Percentiles rank a stretch among this genome's conserved stretches.
These are phyloP conservation scores for Claviceps sp. DNA, from an alignment of 2,329 filamentous ascomycete species.

Conservation along the genomic window DNA sequence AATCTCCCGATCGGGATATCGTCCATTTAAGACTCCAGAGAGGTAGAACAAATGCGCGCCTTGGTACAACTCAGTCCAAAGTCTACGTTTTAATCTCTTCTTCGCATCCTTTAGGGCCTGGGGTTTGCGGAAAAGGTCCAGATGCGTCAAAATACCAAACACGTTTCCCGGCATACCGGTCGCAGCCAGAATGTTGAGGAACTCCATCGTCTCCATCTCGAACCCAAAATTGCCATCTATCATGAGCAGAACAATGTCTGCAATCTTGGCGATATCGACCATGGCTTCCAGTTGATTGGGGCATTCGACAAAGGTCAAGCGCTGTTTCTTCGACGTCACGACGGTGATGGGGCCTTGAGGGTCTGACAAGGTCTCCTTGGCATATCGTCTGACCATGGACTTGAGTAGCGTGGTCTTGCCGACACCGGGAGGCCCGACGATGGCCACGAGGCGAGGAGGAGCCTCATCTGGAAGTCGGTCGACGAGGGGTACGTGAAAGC, in stretches of 20 bases:
- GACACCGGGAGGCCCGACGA: constrained; percentile 88
- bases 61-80: constrained; percentile 95
- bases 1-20: constrained; percentile 92
- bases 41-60: constrained; percentile 96
- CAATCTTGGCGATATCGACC: constrained; percentile 94
- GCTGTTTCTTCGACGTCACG: constrained; percentile 89
- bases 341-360: constrained; percentile 89
- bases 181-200: constrained; percentile 81
- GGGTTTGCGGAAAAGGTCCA: constrained; percentile 90
- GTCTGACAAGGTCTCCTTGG: constrained; percentile 84
- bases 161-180: constrained; percentile 98
- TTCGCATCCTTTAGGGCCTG: constrained; percentile 86
- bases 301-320: constrained; percentile 91
- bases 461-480: constrained; percentile 93
- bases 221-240: constrained; percentile 98
- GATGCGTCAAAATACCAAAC: constrained; percentile 89
- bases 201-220: constrained; percentile 99
- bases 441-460: constrained; percentile 80
- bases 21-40: constrained; percentile 88
- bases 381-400: constrained; percentile 83
- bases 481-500: constrained; percentile 89
- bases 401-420: constrained; percentile 95
- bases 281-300: constrained; percentile 94
- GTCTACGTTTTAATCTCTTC: constrained; percentile 86
- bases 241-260: constrained; percentile 93